These are phyloP conservation scores for Coffea humblotiana DNA, from an alignment of 305 asterid genomes.

Conservation along the genomic window DNA sequence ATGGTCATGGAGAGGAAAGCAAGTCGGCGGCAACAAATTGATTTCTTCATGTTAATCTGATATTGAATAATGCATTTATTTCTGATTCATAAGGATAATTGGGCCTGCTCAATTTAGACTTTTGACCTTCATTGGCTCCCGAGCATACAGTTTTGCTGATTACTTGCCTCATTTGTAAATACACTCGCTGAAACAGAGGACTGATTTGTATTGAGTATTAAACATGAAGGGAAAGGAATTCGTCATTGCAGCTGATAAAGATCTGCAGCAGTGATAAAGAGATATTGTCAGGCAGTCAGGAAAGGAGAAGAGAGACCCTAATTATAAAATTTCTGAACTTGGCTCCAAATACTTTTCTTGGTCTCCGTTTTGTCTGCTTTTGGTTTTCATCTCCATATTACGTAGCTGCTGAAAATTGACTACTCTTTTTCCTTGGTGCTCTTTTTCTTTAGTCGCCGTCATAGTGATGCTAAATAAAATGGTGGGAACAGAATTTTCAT, in stretches of 20 bases:
- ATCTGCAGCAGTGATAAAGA: background rate
- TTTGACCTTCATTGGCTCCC: slow-evolving; percentile 23
- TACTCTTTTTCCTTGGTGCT: background rate
- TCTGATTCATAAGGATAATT: slow-evolving; percentile 14
- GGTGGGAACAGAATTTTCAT: background rate
- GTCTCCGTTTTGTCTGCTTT: background rate
- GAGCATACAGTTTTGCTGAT: slow-evolving; percentile 9
- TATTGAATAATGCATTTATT: slow-evolving; percentile 24
- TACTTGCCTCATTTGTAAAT: background rate
- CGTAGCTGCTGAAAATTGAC: background rate
- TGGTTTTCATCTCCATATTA: background rate
- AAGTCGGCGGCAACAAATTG: slow-evolving; percentile 51
- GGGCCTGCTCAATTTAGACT: slow-evolving; percentile 22
- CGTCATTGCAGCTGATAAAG: background rate
- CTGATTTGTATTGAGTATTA: background rate
- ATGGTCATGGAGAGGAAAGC: slow-evolving; percentile 44
- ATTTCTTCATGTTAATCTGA: slow-evolving; percentile 15
- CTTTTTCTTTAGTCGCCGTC: background rate
- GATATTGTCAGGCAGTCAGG: background rate
- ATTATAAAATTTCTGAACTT: background rate
- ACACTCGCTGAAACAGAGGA: background rate
- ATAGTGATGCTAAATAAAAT: slow-evolving; percentile 2
- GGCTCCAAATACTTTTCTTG: background rate
- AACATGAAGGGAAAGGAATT: background rate
- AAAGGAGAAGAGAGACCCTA: background rate